phyloP scores from a whole-genome alignment of 2,329 filamentous ascomycete genomes.

The Aspergillus ochraceus region DNA sequence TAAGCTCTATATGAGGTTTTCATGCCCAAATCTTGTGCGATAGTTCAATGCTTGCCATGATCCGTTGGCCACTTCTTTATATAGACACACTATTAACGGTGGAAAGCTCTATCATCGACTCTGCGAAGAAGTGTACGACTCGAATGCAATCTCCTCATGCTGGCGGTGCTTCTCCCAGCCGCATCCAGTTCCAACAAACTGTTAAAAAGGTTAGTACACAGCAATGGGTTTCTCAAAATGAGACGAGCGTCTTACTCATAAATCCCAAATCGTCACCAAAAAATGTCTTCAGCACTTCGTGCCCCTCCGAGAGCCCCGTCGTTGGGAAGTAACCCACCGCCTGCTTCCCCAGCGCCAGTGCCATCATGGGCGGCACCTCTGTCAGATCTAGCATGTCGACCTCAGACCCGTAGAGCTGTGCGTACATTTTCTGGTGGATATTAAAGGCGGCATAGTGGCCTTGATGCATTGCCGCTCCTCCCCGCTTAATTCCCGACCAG shows the following conservation, averaged over 20 bases:
- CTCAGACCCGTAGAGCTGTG: background rate
- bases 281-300: background rate
- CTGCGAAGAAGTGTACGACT: too few relatives aligned
- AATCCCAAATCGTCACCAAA: conserved; percentile 3
- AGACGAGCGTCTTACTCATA: background rate
- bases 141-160: too few relatives aligned
- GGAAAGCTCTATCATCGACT: too few relatives aligned
- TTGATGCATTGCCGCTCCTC: background rate
- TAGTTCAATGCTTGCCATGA: too few relatives aligned
- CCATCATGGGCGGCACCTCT: conserved; percentile 3
- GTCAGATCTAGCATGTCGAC: background rate
- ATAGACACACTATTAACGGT: too few relatives aligned
- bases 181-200: conserved; percentile 5
- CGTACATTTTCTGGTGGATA: background rate
- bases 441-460: conserved; percentile 3
- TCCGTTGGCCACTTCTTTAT: too few relatives aligned
- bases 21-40: too few relatives aligned
- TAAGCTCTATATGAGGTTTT: too few relatives aligned
- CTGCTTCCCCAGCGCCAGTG: background rate
- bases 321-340: conserved; percentile 2
- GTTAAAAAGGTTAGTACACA: background rate
- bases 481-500: conserved; percentile 3
- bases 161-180: background rate
- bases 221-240: background rate
- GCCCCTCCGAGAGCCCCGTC: background rate